phyloP scores from a whole-genome alignment of 768 basidiomycete genomes.

The Agrocybe pediades region DNA sequence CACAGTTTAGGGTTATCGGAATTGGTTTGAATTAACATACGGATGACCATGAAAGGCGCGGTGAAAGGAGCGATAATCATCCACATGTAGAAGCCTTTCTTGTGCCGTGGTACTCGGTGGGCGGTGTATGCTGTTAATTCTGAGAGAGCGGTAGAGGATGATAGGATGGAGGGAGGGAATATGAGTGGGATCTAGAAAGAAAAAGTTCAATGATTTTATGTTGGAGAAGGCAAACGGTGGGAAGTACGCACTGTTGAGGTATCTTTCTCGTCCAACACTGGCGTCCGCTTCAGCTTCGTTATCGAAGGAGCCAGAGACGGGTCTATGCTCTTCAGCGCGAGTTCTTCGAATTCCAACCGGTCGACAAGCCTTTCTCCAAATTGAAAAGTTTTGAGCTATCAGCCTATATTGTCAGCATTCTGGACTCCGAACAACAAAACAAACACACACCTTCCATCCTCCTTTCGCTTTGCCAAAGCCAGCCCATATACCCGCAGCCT shows the following conservation, averaged over 20 bases:
- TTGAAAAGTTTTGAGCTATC: conserved; percentile 59
- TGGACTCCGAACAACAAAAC: background rate
- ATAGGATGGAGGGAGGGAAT: conserved; percentile 51
- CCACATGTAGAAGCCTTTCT: conserved; percentile 68
- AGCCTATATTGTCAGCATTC: background rate
- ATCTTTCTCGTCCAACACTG: conserved; percentile 20
- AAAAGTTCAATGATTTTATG: background rate
- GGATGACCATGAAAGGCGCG: conserved; percentile 75
- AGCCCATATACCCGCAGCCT: conserved; percentile 61
- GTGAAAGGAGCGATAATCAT: conserved; percentile 69
- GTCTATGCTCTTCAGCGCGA: conserved; percentile 72
- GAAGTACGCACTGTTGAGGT: conserved; percentile 13
- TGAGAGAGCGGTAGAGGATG: conserved; percentile 33
- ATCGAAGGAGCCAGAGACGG: conserved; percentile 65
- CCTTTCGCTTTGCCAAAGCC: conserved; percentile 68
- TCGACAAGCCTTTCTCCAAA: conserved; percentile 71
- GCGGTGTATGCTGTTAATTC: conserved; percentile 56
- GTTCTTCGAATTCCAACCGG: conserved; percentile 79
- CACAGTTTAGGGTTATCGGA: background rate
- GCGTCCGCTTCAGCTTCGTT: conserved; percentile 22
- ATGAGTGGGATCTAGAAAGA: conserved; percentile 59
- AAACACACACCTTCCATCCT: conserved; percentile 68
- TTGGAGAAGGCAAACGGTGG: background rate
- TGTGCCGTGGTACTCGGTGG: conserved; percentile 62
- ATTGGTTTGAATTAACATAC: conserved; percentile 42